These are phyloP conservation scores for Macrotyloma uniflorum DNA, from an alignment of 306 rosid species.

Conservation along the genomic window DNA sequence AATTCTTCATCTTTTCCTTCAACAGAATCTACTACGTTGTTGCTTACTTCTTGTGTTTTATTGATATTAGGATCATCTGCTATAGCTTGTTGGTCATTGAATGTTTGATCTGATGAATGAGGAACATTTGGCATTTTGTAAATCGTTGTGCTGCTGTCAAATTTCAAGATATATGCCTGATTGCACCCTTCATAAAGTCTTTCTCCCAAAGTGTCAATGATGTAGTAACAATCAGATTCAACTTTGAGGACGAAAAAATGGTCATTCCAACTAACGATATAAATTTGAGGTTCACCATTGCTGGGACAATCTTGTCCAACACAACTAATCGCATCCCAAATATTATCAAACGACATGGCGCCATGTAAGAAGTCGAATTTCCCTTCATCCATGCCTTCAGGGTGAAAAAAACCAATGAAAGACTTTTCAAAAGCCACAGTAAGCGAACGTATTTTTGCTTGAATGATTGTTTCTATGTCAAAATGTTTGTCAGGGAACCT, in stretches of 20 bases:
- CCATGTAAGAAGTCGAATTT: slow-evolving; percentile 79
- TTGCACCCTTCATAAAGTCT: slow-evolving; percentile 94
- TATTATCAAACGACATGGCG: slow-evolving; percentile 95
- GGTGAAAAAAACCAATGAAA: slow-evolving; percentile 91
- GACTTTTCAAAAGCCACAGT: slow-evolving; percentile 71
- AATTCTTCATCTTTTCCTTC: slow-evolving; percentile 45
- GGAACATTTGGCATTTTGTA: slow-evolving; percentile 48
- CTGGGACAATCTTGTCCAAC: slow-evolving; percentile 54
- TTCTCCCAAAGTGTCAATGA: slow-evolving; percentile 95
- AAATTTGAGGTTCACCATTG: slow-evolving; percentile 66
- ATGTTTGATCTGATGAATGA: slow-evolving; percentile 50
- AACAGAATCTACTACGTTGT: slow-evolving; percentile 44
- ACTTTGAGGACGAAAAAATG: slow-evolving; percentile 96
- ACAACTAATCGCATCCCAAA: slow-evolving; percentile 89
- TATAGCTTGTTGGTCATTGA: slow-evolving; percentile 48
- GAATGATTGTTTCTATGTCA: slow-evolving; percentile 86
- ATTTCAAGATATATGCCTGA: slow-evolving; percentile 92
- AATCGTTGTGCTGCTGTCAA: slow-evolving; percentile 67
- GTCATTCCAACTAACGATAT: slow-evolving; percentile 95
- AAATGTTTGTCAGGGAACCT: slow-evolving; percentile 92
- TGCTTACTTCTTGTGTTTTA: slow-evolving; percentile 36
- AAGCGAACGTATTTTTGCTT: slow-evolving; percentile 89
- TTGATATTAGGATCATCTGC: slow-evolving; percentile 48
- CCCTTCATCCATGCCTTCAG: slow-evolving; percentile 84
- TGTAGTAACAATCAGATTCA: slow-evolving; percentile 82